Conservation (phyloP, 2,329 filamentous ascomycete species). For the Ceratocystis albifundus region DNA sequence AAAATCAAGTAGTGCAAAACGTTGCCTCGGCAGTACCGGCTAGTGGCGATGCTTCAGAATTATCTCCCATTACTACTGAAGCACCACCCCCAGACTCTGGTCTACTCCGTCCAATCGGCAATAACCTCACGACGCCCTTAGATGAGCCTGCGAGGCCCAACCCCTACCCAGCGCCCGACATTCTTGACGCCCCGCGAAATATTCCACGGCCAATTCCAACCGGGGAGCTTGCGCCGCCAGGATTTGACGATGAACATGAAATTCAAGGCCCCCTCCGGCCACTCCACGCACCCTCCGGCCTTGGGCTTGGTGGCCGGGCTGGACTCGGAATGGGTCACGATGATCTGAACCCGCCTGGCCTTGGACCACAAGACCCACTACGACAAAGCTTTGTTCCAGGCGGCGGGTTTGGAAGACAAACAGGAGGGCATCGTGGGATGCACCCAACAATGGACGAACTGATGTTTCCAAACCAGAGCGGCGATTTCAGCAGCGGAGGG, state of each 20-base stretch:
- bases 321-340: constrained; percentile 67
- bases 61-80: constrained; percentile 2
- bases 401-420: constrained; percentile 37
- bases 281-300: constrained; percentile 5
- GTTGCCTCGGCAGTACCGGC: constrained; percentile 66
- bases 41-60: constrained; percentile 53
- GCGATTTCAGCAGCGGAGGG: constrained; percentile 30
- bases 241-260: constrained; percentile 88
- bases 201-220: constrained; percentile 45
- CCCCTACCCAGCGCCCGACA: constrained; percentile 34
- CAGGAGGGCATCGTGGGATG: constrained; percentile 56
- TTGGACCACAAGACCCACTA: constrained; percentile 77
- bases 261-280: constrained; percentile 53
- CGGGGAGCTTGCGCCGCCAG: constrained; percentile 71
- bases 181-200: constrained; percentile 13
- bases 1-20: constrained; percentile 71
- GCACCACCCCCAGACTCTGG: constrained; percentile 22
- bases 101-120: constrained; percentile 42
- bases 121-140: constrained; percentile 50
- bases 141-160: constrained; percentile 31
- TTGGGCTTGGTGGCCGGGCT: constrained; percentile 35
- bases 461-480: constrained; percentile 94
- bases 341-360: constrained; percentile 74
- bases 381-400: constrained; percentile 53
- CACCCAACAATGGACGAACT: constrained; percentile 88